Percentiles rank a stretch among this genome's conserved stretches.
Conservation (phyloP, 2,329 filamentous ascomycete genomes). For the Nothomitra cinnamomea region DNA sequence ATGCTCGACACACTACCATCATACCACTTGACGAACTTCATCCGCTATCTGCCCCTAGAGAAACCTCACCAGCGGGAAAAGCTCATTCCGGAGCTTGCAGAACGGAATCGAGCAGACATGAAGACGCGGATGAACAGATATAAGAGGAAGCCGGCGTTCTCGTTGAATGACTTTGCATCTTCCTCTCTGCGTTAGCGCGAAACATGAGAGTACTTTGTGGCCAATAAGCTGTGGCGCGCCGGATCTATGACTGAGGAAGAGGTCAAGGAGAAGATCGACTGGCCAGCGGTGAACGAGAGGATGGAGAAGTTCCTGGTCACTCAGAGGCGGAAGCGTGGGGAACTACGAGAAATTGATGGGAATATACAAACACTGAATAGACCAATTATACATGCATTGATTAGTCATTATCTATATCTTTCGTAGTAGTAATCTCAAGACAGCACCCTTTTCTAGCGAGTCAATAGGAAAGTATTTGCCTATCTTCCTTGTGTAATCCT, state of each 20-base stretch:
- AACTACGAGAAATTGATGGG: not conserved
- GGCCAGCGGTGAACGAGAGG: not conserved
- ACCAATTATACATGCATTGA: no score
- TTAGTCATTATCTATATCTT: no score
- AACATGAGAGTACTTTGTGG: not conserved
- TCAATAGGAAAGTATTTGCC: no score
- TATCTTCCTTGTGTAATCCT: no score
- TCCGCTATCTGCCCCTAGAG: slow-evolving; percentile 4
- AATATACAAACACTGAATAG: no score
- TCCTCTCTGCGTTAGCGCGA: not conserved
- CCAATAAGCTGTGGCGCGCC: not conserved
- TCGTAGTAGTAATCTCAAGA: no score
- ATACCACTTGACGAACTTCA: slow-evolving; percentile 5
- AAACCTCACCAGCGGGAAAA: slow-evolving; percentile 4
- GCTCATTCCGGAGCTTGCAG: slow-evolving; percentile 5
- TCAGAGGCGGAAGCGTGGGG: not conserved
- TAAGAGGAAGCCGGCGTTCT: slow-evolving; percentile 3
- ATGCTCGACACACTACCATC: not conserved
- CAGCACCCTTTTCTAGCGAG: no score
- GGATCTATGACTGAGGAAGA: not conserved
- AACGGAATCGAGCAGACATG: slow-evolving; percentile 6
- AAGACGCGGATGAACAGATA: slow-evolving; percentile 1
- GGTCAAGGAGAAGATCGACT: not conserved
- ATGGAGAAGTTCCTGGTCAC: not conserved
- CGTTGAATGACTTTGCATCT: not conserved